These are phyloP conservation scores for Aspergillus candidus DNA, from an alignment of 2,329 filamentous ascomycete genomes.

Conservation along the genomic window DNA sequence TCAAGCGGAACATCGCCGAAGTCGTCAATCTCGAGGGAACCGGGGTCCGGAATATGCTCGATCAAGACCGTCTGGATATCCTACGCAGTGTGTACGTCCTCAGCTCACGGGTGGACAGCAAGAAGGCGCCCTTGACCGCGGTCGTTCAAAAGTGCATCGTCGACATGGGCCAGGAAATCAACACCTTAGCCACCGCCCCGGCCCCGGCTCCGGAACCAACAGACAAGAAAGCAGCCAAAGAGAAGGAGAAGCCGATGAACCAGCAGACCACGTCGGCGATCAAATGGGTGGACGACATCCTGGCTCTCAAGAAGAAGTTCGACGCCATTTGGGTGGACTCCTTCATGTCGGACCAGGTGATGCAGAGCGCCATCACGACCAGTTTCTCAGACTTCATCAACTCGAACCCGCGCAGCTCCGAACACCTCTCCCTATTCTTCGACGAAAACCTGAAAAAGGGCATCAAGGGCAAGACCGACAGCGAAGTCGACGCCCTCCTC, in stretches of 20 bases:
- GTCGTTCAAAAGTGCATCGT: conserved; percentile 70
- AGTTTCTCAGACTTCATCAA: conserved; percentile 95
- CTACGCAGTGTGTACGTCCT: conserved; percentile 75
- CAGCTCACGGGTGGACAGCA: conserved; percentile 67
- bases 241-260: conserved; percentile 54
- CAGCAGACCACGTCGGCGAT: conserved; percentile 82
- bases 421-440: conserved; percentile 93
- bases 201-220: conserved; percentile 41
- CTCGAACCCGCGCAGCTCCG: conserved; percentile 73
- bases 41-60: conserved; percentile 82
- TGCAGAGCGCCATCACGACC: conserved; percentile 76
- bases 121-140: conserved; percentile 63
- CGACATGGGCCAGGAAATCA: conserved; percentile 76
- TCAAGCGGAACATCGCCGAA: conserved; percentile 68
- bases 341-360: conserved; percentile 66
- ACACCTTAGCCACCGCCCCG: conserved; percentile 55
- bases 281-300: conserved; percentile 90
- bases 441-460: conserved; percentile 94
- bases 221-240: conserved; percentile 45
- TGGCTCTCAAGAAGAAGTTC: conserved; percentile 82
- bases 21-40: conserved; percentile 79
- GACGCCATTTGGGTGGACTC: conserved; percentile 69
- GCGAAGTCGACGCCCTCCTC: conserved; percentile 73
- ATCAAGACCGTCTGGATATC: conserved; percentile 76
- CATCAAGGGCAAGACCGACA: conserved; percentile 85